Percentiles rank a stretch among this genome's conserved stretches.
Conservation (phyloP, 225 moss, liverwort and hornwort species). For the Pseudoscleropodium purum region DNA sequence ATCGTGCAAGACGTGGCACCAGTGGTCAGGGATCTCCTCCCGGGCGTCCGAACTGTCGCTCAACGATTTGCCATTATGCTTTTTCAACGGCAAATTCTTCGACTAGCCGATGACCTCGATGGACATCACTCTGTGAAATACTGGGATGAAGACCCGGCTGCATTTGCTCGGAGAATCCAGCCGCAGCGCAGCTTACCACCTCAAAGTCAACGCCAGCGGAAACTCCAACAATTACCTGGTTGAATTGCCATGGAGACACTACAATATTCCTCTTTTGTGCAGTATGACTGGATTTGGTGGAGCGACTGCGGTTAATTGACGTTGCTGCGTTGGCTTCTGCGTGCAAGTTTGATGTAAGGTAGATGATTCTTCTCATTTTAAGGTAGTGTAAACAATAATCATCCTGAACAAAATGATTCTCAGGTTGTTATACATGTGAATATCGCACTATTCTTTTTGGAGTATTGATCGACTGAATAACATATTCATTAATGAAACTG, state of each 20-base stretch:
- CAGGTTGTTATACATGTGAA: background rate
- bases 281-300: background rate
- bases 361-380: background rate
- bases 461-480: background rate
- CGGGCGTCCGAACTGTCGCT: conserved; percentile 64
- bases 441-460: background rate
- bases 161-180: conserved; percentile 35
- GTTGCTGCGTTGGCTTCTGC: background rate
- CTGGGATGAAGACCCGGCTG: conserved; percentile 39
- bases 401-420: background rate
- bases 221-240: conserved; percentile 15
- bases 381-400: background rate
- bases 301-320: background rate
- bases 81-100: conserved; percentile 59
- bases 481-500: background rate
- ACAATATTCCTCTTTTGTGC: background rate
- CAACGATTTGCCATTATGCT: conserved; percentile 69
- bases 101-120: conserved; percentile 83
- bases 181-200: background rate
- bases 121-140: conserved; percentile 48
- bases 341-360: background rate
- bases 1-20: conserved; percentile 42
- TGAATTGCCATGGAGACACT: background rate
- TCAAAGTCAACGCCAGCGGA: background rate
- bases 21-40: conserved; percentile 49